phyloP scores from a whole-genome alignment of 345 rosid species.

The Sonneratia alba region DNA sequence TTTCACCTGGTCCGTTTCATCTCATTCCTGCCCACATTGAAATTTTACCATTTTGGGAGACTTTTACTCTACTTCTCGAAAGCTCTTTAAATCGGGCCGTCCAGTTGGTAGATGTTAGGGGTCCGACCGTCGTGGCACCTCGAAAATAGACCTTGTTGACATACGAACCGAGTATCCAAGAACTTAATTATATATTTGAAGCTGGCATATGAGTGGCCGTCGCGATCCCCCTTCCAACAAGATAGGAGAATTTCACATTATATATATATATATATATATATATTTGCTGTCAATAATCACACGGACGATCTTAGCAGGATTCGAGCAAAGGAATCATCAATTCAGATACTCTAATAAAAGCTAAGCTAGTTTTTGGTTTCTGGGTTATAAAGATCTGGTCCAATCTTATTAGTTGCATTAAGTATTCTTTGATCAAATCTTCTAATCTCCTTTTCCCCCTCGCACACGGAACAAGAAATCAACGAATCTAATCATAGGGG shows the following conservation, averaged over 20 bases:
- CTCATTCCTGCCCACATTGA: too few relatives aligned
- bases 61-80: too few relatives aligned
- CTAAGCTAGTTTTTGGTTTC: not conserved
- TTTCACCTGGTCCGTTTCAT: too few relatives aligned
- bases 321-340: not conserved
- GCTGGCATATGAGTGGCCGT: too few relatives aligned
- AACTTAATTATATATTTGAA: not conserved
- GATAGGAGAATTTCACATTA: not conserved
- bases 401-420: not conserved
- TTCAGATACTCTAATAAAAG: not conserved
- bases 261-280: too few relatives aligned
- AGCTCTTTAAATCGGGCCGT: too few relatives aligned
- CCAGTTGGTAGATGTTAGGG: too few relatives aligned
- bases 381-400: not conserved
- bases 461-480: not conserved
- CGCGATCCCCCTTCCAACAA: not conserved
- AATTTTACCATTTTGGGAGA: not conserved
- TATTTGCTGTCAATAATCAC: not conserved
- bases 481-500: not conserved
- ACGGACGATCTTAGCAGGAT: not conserved
- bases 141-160: too few relatives aligned
- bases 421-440: not conserved
- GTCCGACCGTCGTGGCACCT: too few relatives aligned
- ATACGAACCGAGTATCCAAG: too few relatives aligned
- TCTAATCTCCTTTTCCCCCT: not conserved